These are phyloP conservation scores for Trichosanthes truncata DNA, from an alignment of 306 rosid genomes.

Conservation along the genomic window DNA sequence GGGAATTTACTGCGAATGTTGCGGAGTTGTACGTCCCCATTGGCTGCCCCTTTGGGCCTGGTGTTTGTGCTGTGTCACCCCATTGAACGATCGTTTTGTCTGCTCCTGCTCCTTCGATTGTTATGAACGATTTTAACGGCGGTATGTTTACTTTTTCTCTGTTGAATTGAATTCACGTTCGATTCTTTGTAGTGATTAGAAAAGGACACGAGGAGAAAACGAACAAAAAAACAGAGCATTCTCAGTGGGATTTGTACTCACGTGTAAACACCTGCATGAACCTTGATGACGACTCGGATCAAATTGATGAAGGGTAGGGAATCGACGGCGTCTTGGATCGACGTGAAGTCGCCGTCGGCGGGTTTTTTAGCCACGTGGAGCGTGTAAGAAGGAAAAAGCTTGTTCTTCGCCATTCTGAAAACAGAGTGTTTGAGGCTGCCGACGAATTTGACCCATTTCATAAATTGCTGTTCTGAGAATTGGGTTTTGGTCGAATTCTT, in stretches of 20 bases:
- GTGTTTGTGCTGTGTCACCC: slow-evolving; percentile 97
- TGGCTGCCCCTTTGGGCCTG: slow-evolving; percentile 54
- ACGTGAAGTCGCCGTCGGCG: slow-evolving; percentile 46
- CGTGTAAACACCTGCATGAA: slow-evolving; percentile 92
- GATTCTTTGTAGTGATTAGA: background rate
- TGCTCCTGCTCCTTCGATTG: slow-evolving; percentile 86
- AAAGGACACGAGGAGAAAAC: background rate
- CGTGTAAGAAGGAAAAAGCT: slow-evolving; percentile 73
- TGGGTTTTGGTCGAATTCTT: slow-evolving; percentile 36
- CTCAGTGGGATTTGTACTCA: slow-evolving; percentile 30
- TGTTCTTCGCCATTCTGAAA: slow-evolving; percentile 60
- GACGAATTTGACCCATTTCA: slow-evolving; percentile 80
- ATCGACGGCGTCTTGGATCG: slow-evolving; percentile 80
- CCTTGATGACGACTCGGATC: slow-evolving; percentile 82
- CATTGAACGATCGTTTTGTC: slow-evolving; percentile 84
- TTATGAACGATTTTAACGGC: slow-evolving; percentile 65
- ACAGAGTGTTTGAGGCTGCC: slow-evolving; percentile 70
- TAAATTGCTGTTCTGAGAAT: slow-evolving; percentile 64
- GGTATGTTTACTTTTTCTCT: slow-evolving; percentile 92
- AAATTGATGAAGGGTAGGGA: slow-evolving; percentile 76
- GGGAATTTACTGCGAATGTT: slow-evolving; percentile 84
- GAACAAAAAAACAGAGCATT: slow-evolving; percentile 7
- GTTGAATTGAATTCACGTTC: background rate
- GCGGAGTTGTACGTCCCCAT: slow-evolving; percentile 84
- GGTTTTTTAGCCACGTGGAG: slow-evolving; percentile 56